Base-by-base conservation (phyloP, 352 stramenopile genomes). In the Blastocystis sp. region DNA sequence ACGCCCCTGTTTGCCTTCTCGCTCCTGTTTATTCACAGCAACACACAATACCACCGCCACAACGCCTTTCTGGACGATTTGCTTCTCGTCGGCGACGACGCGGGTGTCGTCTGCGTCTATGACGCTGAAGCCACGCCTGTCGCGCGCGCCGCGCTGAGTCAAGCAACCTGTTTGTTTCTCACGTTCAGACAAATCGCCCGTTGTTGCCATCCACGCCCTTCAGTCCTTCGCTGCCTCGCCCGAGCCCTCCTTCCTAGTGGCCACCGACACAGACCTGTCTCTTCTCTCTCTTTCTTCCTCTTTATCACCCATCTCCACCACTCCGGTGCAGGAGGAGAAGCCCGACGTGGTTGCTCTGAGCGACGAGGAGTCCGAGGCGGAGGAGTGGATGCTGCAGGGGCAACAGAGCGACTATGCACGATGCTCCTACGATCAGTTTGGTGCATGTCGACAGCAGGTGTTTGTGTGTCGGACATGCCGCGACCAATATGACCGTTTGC, bases 381-480 rank as follows among this genome's bases (percentile, higher is more conserved):
- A 84, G 61, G 60, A 11, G 28, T 84, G 74, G 74, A 84, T 84
- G 74, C n/a, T 84, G 2, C 53, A 84, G 34, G 74, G 74, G 28
- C 21, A 43, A 14, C 74, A 43, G 17, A 45, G 21, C 4, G 74
- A 84, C 5, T 84, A 84, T 67, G 43, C 60, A 56, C 52, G 74
- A 4, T 84, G 74, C 34, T 67, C 52, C 21, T 84, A 41, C 45
- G 74, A 84, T 2, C 52, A 84, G 48, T 67, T 67, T 48, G 74
- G 74, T 38, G 40, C 56, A 7, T 84, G 74, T 45, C 14, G 52
- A 52, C 84, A 89, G 52, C 60, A 87, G 64, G 84, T 89, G 38
- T 89, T 87, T 76, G 84, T 89, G 2, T 89, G 84, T 45, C 69
- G 79, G 17, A 89, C 84, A 2, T 89, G 84, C 70, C 86, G 79